Base-by-base conservation (phyloP, 106 monocot genomes). In the Agapanthus africanus region DNA sequence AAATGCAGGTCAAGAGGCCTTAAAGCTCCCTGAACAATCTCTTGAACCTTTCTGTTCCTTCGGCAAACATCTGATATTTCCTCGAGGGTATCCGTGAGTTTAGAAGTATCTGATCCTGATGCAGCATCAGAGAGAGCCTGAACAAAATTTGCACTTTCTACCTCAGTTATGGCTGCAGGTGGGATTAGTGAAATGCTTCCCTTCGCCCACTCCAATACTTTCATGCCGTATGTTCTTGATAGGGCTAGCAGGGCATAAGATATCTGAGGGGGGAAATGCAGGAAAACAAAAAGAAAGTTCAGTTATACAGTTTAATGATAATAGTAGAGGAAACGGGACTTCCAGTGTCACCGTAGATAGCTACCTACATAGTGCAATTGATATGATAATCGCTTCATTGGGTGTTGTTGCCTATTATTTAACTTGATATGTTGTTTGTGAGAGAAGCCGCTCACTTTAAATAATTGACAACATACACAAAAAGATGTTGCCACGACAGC, bases 51-150 rank as follows among this genome's bases (percentile, higher is more conserved):
- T 59, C 79, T 75, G 65, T 92, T 97, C 16, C 97, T 79, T 28
- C 89, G 76, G 40, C 97, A 97, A 44, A 97, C 84, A 68, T 97
- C 92, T 34, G 97, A 97, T 5, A 97, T 65, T 73, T 97, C 97
- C 59, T 89, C 92, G 0, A 97, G 62, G 15, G 69, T 87, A 37
- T 74, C 52, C 9, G 83, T 79, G 40, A 89, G 71, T 19, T 59
- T n/a, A 38, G 79, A 72, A 59, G 65, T 49, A 52, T 74, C 66
- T 22, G 78, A 80, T 57, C 87, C 92, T 13, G 81, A 77, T 66
- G 86, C 83, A 8, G 80, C 85, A 30, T 86, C 81, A 14, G 88
- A 81, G 0, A 97, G 74, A 59, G 86, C 76, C 22, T 80, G 73
- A 8, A 92, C 72, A 36, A 97, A 97, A 32, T 74, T 80, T 4